Evolutionary conservation across 441 rosid genomes (phyloP), one percentile per base, ranked within the genome.

Genomic region (Pelargonium australe): DNA sequence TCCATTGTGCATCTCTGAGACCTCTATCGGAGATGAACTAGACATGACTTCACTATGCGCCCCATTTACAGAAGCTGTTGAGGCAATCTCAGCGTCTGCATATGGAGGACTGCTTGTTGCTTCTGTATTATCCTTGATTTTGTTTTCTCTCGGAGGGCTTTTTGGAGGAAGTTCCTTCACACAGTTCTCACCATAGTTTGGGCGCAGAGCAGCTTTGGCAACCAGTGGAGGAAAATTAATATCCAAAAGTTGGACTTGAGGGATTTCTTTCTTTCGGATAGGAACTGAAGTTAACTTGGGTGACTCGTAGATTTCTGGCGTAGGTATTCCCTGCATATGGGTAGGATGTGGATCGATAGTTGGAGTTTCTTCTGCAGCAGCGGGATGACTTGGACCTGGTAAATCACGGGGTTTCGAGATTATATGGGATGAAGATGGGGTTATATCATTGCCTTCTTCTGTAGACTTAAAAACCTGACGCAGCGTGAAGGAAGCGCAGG

Each of bases 281-380:
- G 91, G 95, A 71, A 77, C 80, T 14, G 93, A 83, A 64, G 93
- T 88, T 77, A 91, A 70, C 81, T 85, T 87, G 2, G 87, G 87
- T 0, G 95, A 86, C 80, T 94, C 94, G 66, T 89, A 88, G 74
- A 91, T 94, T 76, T 94, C 96, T 31, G 95, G 92, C 64, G 97
- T 89, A 0, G 90, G 91, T 66, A 88, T 94, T 66, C 96, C 95
- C 68, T 87, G 96, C n/a, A 76, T 73, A 28, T 87, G 96, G 57
- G 84, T 74, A 51, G 72, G 74, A 72, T 75, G 84, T 53, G 76
- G 86, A 80, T 85, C 84, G 10, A 71, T 55, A 41, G 41, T 75
- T 3, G 69, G 65, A 61, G 61, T 83, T 78, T 81, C 89, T 77
- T 85, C 92, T 41, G 71, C 70, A 2, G 80, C 81, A 31, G 76